phyloP scores from a whole-genome alignment of 352 stramenopile genomes.

The Phytophthora brassicae region DNA sequence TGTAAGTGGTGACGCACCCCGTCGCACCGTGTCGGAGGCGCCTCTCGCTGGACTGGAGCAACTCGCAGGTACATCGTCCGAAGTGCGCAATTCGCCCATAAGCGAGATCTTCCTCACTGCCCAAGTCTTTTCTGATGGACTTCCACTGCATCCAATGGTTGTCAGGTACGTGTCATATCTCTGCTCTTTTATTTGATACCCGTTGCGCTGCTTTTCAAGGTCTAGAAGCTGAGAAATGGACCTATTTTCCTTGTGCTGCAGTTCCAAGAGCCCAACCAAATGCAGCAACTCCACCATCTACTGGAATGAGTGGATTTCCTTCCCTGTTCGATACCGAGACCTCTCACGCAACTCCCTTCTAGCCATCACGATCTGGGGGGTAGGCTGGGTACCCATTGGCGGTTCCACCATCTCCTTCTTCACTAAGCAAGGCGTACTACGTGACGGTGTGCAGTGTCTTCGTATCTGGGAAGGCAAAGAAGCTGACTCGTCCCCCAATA shows the following conservation, averaged over 20 bases:
- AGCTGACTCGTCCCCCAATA: slow-evolving; percentile 66
- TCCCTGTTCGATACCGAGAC: slow-evolving; percentile 85
- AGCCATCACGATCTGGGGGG: slow-evolving; percentile 84
- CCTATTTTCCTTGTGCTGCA: slow-evolving; percentile 19
- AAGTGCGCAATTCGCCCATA: slow-evolving; percentile 80
- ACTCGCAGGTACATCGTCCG: slow-evolving; percentile 54
- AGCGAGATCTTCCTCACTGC: slow-evolving; percentile 89
- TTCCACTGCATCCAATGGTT: slow-evolving; percentile 81
- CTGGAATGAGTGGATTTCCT: slow-evolving; percentile 89
- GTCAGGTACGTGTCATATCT: slow-evolving; percentile 45
- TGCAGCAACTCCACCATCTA: slow-evolving; percentile 87
- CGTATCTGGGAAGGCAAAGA: slow-evolving; percentile 75
- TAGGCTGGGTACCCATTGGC: slow-evolving; percentile 78
- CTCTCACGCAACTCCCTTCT: slow-evolving; percentile 85
- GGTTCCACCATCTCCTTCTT: slow-evolving; percentile 90
- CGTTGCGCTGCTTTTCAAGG: not conserved
- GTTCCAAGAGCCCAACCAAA: slow-evolving; percentile 83
- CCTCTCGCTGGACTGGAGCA: slow-evolving; percentile 57
- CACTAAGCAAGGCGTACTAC: slow-evolving; percentile 79
- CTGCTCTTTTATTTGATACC: not conserved
- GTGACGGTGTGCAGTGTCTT: slow-evolving; percentile 87
- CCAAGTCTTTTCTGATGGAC: slow-evolving; percentile 86
- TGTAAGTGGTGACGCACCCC: slow-evolving; percentile 35
- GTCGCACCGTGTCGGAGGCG: slow-evolving; percentile 11
- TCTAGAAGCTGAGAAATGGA: slow-evolving; percentile 6